These are phyloP conservation scores for Rhizoclosmatium sp. DNA, from an alignment of 192 early-diverging fungal species.

Conservation along the genomic window DNA sequence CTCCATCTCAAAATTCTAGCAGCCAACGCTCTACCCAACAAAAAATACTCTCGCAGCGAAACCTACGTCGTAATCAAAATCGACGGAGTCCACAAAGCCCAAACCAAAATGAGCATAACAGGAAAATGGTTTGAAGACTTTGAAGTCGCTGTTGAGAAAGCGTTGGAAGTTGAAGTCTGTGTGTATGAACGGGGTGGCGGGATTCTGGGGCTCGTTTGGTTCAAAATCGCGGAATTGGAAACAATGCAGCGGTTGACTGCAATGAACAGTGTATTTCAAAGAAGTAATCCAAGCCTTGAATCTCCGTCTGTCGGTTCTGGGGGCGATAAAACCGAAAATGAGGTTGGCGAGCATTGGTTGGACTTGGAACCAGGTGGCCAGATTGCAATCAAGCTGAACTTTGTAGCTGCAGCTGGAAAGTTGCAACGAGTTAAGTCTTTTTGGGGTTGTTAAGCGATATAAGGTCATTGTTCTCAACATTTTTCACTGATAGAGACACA, in stretches of 20 bases:
- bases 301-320: background rate
- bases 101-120: slow-evolving; percentile 66
- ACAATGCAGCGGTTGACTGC: slow-evolving; percentile 67
- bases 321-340: background rate
- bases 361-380: slow-evolving; percentile 94
- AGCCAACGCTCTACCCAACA: slow-evolving; percentile 54
- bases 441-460: background rate
- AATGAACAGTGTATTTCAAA: slow-evolving; percentile 1
- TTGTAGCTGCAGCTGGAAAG: slow-evolving; percentile 48
- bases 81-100: slow-evolving; percentile 81
- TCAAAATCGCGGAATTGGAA: slow-evolving; percentile 91
- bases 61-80: slow-evolving; percentile 82
- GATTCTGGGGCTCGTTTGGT: slow-evolving; percentile 89
- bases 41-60: slow-evolving; percentile 65
- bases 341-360: slow-evolving; percentile 73
- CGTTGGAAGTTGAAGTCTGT: slow-evolving; percentile 90
- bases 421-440: slow-evolving; percentile 10
- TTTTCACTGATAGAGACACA: slow-evolving; percentile 7
- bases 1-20: slow-evolving; percentile 48
- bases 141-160: slow-evolving; percentile 88
- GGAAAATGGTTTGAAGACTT: slow-evolving; percentile 87
- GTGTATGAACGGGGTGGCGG: slow-evolving; percentile 81
- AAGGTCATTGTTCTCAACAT: background rate
- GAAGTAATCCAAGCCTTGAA: background rate
- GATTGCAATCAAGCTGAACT: slow-evolving; percentile 82